Evolutionary conservation across 2,329 filamentous ascomycete species (phyloP).

Genomic region (Simplicillium sp.): DNA sequence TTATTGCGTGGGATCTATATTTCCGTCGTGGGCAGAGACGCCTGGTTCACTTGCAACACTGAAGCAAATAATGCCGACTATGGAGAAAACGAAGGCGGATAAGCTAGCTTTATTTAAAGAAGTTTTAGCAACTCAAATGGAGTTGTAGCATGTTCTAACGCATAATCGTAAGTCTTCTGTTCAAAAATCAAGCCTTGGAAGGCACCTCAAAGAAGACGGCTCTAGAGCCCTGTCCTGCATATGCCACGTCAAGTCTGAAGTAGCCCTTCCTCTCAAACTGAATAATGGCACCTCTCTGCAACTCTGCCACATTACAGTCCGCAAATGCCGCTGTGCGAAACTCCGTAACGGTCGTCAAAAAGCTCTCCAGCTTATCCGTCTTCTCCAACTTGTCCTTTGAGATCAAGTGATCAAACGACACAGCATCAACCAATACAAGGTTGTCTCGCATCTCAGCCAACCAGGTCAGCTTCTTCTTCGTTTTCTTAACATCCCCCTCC

Average conservation of each 20-base stretch:
- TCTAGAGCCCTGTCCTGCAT: neutral
- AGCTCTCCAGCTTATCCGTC: constrained; percentile 69
- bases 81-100: no score
- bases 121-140: no score
- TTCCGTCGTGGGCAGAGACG: no score
- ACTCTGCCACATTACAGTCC: constrained; percentile 62
- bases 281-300: constrained; percentile 75
- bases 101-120: no score
- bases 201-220: neutral
- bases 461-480: constrained; percentile 55
- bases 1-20: no score
- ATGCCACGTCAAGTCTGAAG: constrained; percentile 56
- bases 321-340: constrained; percentile 60
- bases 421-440: neutral
- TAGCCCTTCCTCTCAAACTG: constrained; percentile 84
- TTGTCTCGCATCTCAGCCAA: neutral
- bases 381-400: constrained; percentile 82
- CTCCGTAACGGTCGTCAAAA: constrained; percentile 62
- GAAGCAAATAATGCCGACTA: no score
- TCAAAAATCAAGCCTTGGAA: no score
- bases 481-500: constrained; percentile 78
- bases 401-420: constrained; percentile 59
- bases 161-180: no score
- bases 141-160: no score
- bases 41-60: no score